Evolutionary conservation across 2,329 filamentous ascomycete species (phyloP).

Genomic region (Fusarium nelsonii): DNA sequence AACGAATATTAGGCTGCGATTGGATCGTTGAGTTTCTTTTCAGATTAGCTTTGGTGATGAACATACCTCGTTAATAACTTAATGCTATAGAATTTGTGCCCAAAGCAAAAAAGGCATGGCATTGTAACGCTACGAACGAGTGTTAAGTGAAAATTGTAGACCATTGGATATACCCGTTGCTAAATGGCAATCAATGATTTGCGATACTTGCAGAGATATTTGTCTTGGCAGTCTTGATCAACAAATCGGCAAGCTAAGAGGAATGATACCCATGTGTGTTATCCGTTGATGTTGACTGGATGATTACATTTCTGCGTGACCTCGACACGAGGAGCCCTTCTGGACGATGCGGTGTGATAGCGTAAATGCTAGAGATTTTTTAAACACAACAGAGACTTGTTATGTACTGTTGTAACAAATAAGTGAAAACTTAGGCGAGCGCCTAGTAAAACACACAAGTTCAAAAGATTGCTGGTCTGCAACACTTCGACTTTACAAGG

Average conservation of each 20-base stretch:
- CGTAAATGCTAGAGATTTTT: neutral
- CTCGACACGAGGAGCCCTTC: neutral
- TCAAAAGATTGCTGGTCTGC: neutral
- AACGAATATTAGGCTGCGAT: neutral
- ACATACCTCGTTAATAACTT: neutral
- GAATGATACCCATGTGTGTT: slow-evolving; percentile 25
- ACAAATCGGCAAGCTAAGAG: slow-evolving; percentile 1
- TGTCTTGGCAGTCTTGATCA: slow-evolving; percentile 18
- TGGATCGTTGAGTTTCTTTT: slow-evolving; percentile 5
- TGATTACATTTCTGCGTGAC: slow-evolving; percentile 14
- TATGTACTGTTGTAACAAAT: neutral
- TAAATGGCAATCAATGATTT: slow-evolving; percentile 6
- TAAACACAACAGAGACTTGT: neutral
- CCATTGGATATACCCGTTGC: slow-evolving; percentile 1
- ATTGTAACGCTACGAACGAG: neutral
- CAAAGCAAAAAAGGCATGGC: neutral
- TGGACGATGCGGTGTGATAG: slow-evolving; percentile 17
- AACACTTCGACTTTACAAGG: neutral
- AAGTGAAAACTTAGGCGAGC: neutral
- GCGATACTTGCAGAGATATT: neutral
- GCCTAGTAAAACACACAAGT: neutral
- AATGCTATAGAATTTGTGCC: neutral
- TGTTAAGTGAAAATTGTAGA: neutral
- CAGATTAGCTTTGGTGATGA: neutral
- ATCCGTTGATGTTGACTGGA: slow-evolving; percentile 26